Evolutionary conservation across 2,329 filamentous ascomycete genomes (phyloP).

Genomic region (Talaromyces sp.): DNA sequence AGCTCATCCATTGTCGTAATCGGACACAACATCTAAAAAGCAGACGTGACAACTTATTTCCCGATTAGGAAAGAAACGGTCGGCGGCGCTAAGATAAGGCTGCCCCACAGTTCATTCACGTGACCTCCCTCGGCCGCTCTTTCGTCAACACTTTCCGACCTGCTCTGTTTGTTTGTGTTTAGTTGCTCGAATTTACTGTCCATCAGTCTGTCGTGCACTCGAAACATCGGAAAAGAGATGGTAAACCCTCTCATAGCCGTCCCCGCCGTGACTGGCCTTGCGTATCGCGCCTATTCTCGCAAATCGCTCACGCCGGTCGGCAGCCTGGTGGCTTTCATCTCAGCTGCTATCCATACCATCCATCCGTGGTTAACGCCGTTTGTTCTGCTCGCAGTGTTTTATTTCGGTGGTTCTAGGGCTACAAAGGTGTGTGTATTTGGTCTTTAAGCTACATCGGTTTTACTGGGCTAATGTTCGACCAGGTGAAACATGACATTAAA

Average conservation of each 20-base stretch:
- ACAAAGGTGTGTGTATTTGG: slow-evolving; percentile 59
- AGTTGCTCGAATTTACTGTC: neutral
- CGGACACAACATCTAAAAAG: neutral
- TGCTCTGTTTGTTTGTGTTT: neutral
- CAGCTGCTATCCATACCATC: slow-evolving; percentile 74
- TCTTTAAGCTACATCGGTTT: neutral
- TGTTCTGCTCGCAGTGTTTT: slow-evolving; percentile 74
- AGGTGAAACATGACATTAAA: slow-evolving; percentile 87
- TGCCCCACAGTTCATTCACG: neutral
- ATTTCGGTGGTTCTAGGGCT: slow-evolving; percentile 73
- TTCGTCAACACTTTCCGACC: neutral
- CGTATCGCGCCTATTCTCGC: slow-evolving; percentile 62
- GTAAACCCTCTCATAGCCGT: slow-evolving; percentile 42
- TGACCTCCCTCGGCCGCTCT: neutral
- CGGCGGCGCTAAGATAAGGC: neutral
- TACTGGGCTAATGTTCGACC: neutral
- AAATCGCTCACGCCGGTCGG: slow-evolving; percentile 75
- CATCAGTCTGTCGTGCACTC: neutral
- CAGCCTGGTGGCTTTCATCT: slow-evolving; percentile 64
- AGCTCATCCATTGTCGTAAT: neutral
- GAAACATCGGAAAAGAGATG: neutral
- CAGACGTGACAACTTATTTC: neutral
- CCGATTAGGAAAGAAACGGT: neutral
- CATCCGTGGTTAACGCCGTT: slow-evolving; percentile 96
- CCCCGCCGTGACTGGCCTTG: slow-evolving; percentile 50